phyloP scores from a whole-genome alignment of 1,284 basidiomycete species.

The Rhodotorula glutinis region DNA sequence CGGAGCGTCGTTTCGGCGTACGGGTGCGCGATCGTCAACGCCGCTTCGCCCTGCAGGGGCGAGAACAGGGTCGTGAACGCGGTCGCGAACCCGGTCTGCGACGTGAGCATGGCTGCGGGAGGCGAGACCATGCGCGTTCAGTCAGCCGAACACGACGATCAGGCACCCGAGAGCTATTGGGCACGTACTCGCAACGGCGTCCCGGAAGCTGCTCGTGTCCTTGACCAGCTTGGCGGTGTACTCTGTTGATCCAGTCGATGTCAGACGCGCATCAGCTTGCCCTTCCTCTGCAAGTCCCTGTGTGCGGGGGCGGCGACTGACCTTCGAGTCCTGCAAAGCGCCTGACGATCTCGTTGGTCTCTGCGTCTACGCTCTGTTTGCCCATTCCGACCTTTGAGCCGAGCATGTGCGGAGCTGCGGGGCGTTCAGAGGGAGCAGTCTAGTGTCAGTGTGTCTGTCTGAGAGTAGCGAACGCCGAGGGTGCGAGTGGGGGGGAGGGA shows the following conservation, averaged over 20 bases:
- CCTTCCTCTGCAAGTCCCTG: not conserved
- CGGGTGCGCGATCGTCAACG: slow-evolving; percentile 69
- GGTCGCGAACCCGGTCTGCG: slow-evolving; percentile 70
- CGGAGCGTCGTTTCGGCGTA: slow-evolving; percentile 72
- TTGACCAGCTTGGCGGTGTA: slow-evolving; percentile 86
- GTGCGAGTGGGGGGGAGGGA: too few relatives aligned
- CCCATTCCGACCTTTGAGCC: slow-evolving; percentile 80
- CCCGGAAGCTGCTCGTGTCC: slow-evolving; percentile 82
- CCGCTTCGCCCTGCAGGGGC: slow-evolving; percentile 59
- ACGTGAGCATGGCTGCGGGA: slow-evolving; percentile 68
- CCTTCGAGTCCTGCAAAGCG: slow-evolving; percentile 36
- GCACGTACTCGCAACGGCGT: slow-evolving; percentile 68
- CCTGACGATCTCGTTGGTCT: slow-evolving; percentile 34
- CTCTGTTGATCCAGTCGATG: slow-evolving; percentile 59
- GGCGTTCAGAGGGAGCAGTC: not conserved
- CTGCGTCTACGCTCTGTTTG: slow-evolving; percentile 78
- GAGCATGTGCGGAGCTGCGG: slow-evolving; percentile 77
- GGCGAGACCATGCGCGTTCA: not conserved
- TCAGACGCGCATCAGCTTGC: not conserved
- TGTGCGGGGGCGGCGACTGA: slow-evolving; percentile 1
- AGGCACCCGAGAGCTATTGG: not conserved
- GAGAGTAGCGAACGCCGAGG: too few relatives aligned
- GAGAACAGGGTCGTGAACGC: slow-evolving; percentile 76
- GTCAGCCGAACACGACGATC: not conserved
- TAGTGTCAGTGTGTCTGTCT: not conserved